Evolutionary conservation across 2,329 filamentous ascomycete species (phyloP).

Genomic region (Tothia fuscella): DNA sequence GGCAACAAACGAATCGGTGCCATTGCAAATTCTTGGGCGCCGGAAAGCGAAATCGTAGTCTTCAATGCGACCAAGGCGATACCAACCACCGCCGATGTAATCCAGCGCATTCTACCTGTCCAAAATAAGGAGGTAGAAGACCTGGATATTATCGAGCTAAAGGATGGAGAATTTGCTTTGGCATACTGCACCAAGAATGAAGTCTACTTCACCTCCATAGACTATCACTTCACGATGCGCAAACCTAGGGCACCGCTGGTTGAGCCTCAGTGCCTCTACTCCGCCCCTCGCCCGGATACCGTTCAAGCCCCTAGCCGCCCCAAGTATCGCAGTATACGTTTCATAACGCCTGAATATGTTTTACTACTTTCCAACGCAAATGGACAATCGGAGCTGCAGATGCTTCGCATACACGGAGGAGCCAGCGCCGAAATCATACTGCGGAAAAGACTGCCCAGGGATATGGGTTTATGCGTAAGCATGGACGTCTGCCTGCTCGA

Average conservation of each 20-base stretch:
- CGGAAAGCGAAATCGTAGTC: slow-evolving; percentile 63
- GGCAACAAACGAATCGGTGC: slow-evolving; percentile 55
- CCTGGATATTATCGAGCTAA: slow-evolving; percentile 55
- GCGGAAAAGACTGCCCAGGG: slow-evolving; percentile 49
- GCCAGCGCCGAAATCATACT: slow-evolving; percentile 37
- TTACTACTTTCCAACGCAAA: slow-evolving; percentile 45
- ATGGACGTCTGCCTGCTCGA: slow-evolving; percentile 64
- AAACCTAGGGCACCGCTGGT: slow-evolving; percentile 26
- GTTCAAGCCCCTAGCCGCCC: slow-evolving; percentile 29
- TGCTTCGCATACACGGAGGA: slow-evolving; percentile 49
- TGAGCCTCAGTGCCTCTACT: slow-evolving; percentile 32
- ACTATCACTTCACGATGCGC: slow-evolving; percentile 34
- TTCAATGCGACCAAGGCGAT: slow-evolving; percentile 54
- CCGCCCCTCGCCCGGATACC: slow-evolving; percentile 25
- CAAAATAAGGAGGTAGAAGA: slow-evolving; percentile 51
- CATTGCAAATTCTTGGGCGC: slow-evolving; percentile 63
- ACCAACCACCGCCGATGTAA: slow-evolving; percentile 39
- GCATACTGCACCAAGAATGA: slow-evolving; percentile 70
- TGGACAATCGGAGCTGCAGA: slow-evolving; percentile 41
- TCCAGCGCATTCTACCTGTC: slow-evolving; percentile 40
- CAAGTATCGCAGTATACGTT: slow-evolving; percentile 45
- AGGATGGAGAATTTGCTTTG: slow-evolving; percentile 53
- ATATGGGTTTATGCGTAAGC: slow-evolving; percentile 62
- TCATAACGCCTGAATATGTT: slow-evolving; percentile 41
- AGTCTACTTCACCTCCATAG: slow-evolving; percentile 54